Evolutionary conservation across 75 land plant species (phyloP).

Genomic region (Pinus tabuliformis): DNA sequence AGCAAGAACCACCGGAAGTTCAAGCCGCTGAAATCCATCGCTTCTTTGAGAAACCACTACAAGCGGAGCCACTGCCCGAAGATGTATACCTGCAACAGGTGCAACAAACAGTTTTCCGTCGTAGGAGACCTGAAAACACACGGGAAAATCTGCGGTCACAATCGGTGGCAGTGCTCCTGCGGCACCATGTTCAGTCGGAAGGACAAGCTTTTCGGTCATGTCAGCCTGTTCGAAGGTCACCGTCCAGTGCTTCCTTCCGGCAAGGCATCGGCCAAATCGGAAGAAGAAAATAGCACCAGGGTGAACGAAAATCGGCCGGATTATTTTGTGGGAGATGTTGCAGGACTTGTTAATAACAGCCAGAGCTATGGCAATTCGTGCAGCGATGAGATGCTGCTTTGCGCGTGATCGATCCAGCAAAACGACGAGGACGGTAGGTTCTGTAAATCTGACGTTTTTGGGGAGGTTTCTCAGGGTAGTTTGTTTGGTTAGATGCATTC

Average conservation of each 20-base stretch:
- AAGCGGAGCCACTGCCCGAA: constrained; percentile 90
- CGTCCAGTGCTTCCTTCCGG: constrained; percentile 32
- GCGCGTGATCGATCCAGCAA: too few relatives aligned
- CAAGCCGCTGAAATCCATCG: constrained; percentile 78
- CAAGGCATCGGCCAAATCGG: neutral
- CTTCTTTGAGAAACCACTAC: constrained; percentile 88
- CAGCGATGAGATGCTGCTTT: too few relatives aligned
- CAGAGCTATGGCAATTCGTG: too few relatives aligned
- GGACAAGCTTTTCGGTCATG: constrained; percentile 93
- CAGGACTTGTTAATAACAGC: too few relatives aligned
- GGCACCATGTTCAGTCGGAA: constrained; percentile 86
- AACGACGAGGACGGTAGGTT: too few relatives aligned
- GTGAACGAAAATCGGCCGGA: too few relatives aligned
- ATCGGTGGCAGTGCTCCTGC: constrained; percentile 83
- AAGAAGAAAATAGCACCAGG: too few relatives aligned
- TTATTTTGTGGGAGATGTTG: too few relatives aligned
- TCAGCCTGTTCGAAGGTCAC: constrained; percentile 80
- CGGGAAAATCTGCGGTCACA: constrained; percentile 68
- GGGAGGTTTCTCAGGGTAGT: too few relatives aligned
- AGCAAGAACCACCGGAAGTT: constrained; percentile 75
- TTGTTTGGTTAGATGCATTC: too few relatives aligned
- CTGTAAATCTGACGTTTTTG: too few relatives aligned
- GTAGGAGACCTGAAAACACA: constrained; percentile 80
- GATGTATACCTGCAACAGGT: constrained; percentile 78
- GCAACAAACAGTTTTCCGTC: constrained; percentile 73